Percentiles rank a stretch among this genome's conserved stretches.
Conservation (phyloP, 768 basidiomycete genomes). For the Neoboletus magnificus region DNA sequence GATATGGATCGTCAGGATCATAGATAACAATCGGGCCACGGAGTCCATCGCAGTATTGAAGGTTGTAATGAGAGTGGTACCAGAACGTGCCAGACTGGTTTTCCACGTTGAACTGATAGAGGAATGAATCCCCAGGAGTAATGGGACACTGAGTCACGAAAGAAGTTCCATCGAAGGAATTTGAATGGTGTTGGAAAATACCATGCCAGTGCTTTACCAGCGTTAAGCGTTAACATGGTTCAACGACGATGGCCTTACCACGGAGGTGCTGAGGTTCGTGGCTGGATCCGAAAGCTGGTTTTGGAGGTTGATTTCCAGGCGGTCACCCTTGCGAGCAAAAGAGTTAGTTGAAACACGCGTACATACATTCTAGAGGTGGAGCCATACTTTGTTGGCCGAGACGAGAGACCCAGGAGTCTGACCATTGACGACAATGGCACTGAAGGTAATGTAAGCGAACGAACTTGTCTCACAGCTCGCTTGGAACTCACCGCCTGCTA, state of each 20-base stretch:
- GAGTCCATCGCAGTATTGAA: constrained; percentile 56
- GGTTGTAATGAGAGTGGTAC: constrained; percentile 46
- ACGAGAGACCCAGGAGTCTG: constrained; percentile 40
- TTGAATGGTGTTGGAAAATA: constrained; percentile 39
- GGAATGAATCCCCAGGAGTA: constrained; percentile 35
- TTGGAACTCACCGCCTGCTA: constrained; percentile 24
- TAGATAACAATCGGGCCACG: constrained; percentile 48
- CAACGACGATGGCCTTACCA: constrained; percentile 28
- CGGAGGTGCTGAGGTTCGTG: constrained; percentile 40
- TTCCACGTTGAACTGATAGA: constrained; percentile 34
- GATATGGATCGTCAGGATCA: constrained; percentile 35
- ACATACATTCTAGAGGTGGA: neutral
- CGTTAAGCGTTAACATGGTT: neutral
- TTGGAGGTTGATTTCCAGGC: constrained; percentile 41
- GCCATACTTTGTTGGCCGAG: constrained; percentile 35
- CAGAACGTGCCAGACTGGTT: constrained; percentile 41
- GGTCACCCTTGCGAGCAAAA: constrained; percentile 31
- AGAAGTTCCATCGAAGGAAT: constrained; percentile 43
- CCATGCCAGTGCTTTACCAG: constrained; percentile 44
- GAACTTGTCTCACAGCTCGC: neutral
- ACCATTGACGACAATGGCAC: constrained; percentile 42
- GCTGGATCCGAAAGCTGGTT: constrained; percentile 37
- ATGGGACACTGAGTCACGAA: constrained; percentile 51
- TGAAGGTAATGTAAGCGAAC: constrained; percentile 8
- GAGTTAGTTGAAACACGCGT: neutral